Evolutionary conservation across 2,329 filamentous ascomycete species (phyloP).

Genomic region (Penicillium freii): DNA sequence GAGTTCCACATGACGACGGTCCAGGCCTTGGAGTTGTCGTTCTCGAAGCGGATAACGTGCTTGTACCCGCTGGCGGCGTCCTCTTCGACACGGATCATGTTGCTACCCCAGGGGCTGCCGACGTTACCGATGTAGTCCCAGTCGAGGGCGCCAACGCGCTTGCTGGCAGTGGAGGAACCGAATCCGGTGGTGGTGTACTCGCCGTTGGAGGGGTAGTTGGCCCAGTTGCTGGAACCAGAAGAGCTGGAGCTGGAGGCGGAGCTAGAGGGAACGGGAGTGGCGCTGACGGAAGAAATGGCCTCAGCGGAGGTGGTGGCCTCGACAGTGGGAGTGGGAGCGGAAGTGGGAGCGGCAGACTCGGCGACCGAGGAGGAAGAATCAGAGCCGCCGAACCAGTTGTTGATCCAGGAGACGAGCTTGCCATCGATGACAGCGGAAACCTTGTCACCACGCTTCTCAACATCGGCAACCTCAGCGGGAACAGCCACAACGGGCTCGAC

Average conservation of each 20-base stretch:
- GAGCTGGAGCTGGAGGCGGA: constrained; percentile 13
- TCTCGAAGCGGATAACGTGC: constrained; percentile 37
- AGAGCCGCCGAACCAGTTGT: constrained; percentile 34
- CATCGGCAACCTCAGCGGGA: background rate
- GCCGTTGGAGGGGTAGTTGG: constrained; percentile 20
- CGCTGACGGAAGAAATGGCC: background rate
- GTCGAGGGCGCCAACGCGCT: constrained; percentile 19
- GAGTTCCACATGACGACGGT: constrained; percentile 45
- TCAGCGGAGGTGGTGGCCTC: constrained; percentile 13
- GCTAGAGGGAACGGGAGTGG: constrained; percentile 5
- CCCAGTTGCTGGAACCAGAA: constrained; percentile 23
- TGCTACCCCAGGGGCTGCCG: constrained; percentile 41
- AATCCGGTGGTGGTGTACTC: constrained; percentile 33
- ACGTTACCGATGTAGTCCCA: constrained; percentile 36
- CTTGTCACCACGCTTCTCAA: constrained; percentile 34
- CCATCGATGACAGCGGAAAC: constrained; percentile 37
- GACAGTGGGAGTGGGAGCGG: constrained; percentile 17
- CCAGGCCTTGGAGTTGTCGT: constrained; percentile 33
- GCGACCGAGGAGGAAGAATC: constrained; percentile 3
- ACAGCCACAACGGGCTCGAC: constrained; percentile 7
- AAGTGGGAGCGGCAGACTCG: constrained; percentile 15
- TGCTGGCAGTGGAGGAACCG: constrained; percentile 26
- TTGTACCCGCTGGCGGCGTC: constrained; percentile 35
- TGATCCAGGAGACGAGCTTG: constrained; percentile 36
- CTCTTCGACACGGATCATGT: constrained; percentile 40